Evolutionary conservation across 495 filamentous ascomycete species (phyloP).

Genomic region (Podospora australis): DNA sequence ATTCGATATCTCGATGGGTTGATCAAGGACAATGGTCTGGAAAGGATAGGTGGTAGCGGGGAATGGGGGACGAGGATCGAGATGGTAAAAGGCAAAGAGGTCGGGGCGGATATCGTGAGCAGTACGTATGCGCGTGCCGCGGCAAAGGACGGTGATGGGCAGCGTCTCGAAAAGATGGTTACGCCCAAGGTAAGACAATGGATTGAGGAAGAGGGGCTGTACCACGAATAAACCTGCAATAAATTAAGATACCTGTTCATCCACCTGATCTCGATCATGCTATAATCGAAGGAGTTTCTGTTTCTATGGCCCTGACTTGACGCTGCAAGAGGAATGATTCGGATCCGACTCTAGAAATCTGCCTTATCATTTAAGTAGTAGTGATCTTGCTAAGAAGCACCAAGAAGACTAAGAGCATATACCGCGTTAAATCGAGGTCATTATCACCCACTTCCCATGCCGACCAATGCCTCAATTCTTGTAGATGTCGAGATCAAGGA

Average conservation of each 20-base stretch:
- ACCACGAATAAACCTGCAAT: slow-evolving; percentile 26
- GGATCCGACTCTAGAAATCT: too few relatives aligned
- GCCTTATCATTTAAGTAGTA: too few relatives aligned
- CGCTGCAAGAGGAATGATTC: background rate
- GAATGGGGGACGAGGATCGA: slow-evolving; percentile 69
- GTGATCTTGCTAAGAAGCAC: too few relatives aligned
- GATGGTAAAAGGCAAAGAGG: slow-evolving; percentile 55
- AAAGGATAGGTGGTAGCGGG: slow-evolving; percentile 49
- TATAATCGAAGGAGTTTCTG: too few relatives aligned
- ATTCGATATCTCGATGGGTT: slow-evolving; percentile 49
- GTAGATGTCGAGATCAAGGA: too few relatives aligned
- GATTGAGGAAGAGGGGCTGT: slow-evolving; percentile 47
- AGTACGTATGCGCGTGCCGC: slow-evolving; percentile 74
- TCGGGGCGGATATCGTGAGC: slow-evolving; percentile 56
- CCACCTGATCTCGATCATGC: background rate
- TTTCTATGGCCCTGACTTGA: too few relatives aligned
- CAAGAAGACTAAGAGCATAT: too few relatives aligned
- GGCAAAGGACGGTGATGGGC: slow-evolving; percentile 43
- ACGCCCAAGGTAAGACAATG: slow-evolving; percentile 56
- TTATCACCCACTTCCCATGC: too few relatives aligned
- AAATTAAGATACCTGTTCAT: too few relatives aligned
- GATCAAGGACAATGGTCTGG: slow-evolving; percentile 41
- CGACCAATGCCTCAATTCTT: too few relatives aligned
- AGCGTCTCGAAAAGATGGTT: slow-evolving; percentile 56
- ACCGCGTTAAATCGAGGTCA: too few relatives aligned